Evolutionary conservation across 192 early-diverging fungal species (phyloP), one percentile per base, ranked within the genome.

Genomic region (Backusella circina): DNA sequence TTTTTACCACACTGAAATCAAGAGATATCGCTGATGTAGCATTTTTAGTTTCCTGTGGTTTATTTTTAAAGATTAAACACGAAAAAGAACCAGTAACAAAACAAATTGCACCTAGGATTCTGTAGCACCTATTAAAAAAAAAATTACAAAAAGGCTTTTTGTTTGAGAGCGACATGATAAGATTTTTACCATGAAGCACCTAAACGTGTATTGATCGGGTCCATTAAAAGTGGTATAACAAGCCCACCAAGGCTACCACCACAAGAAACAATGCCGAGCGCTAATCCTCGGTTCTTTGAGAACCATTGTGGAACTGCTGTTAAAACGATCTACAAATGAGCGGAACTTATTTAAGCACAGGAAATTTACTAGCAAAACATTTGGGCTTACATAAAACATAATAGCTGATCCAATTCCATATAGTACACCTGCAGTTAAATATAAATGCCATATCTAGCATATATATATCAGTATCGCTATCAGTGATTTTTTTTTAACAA

Each of bases 211-310:
- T 94, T 84, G 15, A 94, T 82, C 54, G 78, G 38, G 23, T 84
- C 87, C 67, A 85, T 83, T 28, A 93, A 75, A 18, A 87, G 84
- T 2, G 88, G 82, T 72, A 92, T 83, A 9, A 86, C 86, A 13
- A 94, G 79, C 1, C 92, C 93, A 41, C 95, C 95, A 16, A 94
- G 44, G 36, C 93, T 91, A 9, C 85, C 80, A 1, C 94, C 94
- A 21, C 92, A 84, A 6, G 90, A 86, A 3, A 90, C 88, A 35
- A 95, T 76, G 4, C 93, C 95, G 9, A 91, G 80, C 0, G 93
- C 93, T 26, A 95, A 67, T 2, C 88, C 89, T 6, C 91, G 84
- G 41, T 82, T 70, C 74, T 85, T 88, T 57, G 71, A 47, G 78
- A 93, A 94, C 90, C 90, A 96, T 71, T 93, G 89, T 12, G 88